Conservation (phyloP, 345 rosid species). For the Hibiscus trionum region DNA sequence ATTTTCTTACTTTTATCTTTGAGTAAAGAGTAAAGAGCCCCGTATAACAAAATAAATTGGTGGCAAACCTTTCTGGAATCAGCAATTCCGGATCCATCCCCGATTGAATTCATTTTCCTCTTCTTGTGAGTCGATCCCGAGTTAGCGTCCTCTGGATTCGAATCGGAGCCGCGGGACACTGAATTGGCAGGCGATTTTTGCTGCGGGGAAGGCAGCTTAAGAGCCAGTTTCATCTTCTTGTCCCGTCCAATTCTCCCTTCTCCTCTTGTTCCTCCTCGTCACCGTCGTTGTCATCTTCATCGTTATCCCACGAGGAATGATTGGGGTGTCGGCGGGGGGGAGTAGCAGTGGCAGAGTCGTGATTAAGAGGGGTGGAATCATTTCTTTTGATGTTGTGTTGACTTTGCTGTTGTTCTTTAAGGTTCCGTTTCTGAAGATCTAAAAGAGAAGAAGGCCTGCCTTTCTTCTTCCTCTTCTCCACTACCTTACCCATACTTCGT, state of each 20-base stretch:
- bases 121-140: constrained; percentile 22
- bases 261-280: constrained; percentile 19
- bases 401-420: constrained; percentile 27
- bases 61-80: constrained; percentile 31
- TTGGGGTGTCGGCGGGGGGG: constrained; percentile 47
- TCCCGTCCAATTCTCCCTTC: constrained; percentile 26
- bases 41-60: neutral
- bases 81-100: constrained; percentile 35
- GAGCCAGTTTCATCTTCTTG: constrained; percentile 52
- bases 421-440: constrained; percentile 54
- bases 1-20: neutral
- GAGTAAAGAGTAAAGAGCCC: neutral
- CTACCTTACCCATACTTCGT: constrained; percentile 36
- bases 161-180: constrained; percentile 22
- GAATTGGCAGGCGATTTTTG: constrained; percentile 24
- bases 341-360: constrained; percentile 31
- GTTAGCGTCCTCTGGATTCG: constrained; percentile 22
- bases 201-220: constrained; percentile 27
- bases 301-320: constrained; percentile 22
- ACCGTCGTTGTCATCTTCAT: constrained; percentile 19
- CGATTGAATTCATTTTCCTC: constrained; percentile 46
- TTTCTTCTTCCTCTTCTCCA: constrained; percentile 51
- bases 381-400: neutral
- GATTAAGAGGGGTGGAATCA: constrained; percentile 26
- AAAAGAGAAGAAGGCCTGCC: constrained; percentile 54